Evolutionary conservation across 78 protist genomes (phyloP), one percentile per base, ranked within the genome.

Genomic region (Tieghemostelium lacteum): DNA sequence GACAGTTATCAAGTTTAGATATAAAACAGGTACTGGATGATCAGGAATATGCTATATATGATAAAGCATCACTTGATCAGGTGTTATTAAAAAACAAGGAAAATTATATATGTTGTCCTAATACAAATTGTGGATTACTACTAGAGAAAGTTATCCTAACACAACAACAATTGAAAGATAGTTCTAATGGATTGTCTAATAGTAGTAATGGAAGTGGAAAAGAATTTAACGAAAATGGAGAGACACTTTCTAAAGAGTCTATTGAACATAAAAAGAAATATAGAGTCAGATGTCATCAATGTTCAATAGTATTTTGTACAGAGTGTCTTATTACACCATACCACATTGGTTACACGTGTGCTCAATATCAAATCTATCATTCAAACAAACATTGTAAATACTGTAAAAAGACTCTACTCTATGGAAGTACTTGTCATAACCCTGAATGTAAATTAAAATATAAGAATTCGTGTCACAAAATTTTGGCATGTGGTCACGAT

Each of bases 301-400:
- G 96, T 29, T 52, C 71, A 26, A 71, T 75, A 24, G 87, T 75
- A 5, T 94, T 94, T 58, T 94, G 96, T 50, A 73, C 89, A 34
- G 89, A 76, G 33, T 94, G 96, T 91, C 10, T n/a, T 16, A 8
- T 24, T 3, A 49, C 45, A 0, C 96, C 96, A 2, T 94, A 94
- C 60, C 96, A 94, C 66, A 50, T 74, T 3, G 96, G 96, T 2
- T 86, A n/a, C 60, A 94, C 92, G 2, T 94, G 96, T 49, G 89
- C 85, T 20, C 86, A 91, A 50, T 91, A 29, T 65, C 74, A 73
- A 52, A 69, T 33, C 19, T 91, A 78, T 36, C 34, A 49, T 16
- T 33, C 61, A 2, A 63, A 88, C 10, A 91, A 52, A 31, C 94
- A 91, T 28, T 91, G 94, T 70, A 76, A 77, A 76, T 91, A 36